Evolutionary conservation across 805 yeast genomes (phyloP).

Genomic region (Citeromyces matritensis): DNA sequence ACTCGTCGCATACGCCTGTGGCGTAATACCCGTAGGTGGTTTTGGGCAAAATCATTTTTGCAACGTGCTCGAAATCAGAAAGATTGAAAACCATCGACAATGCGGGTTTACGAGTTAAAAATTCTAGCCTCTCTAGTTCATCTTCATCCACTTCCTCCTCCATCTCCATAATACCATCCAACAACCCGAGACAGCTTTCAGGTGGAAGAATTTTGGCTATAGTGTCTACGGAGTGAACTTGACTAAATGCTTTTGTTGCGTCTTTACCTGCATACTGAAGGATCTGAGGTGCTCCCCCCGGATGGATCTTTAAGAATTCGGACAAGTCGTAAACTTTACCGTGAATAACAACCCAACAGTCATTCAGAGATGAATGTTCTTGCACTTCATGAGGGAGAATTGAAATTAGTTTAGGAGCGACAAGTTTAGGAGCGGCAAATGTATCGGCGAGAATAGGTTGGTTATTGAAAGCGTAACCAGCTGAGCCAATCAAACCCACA

Average conservation of each 20-base stretch:
- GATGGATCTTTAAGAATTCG: conserved; percentile 16
- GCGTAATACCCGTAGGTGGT: conserved; percentile 29
- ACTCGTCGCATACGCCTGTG: conserved; percentile 29
- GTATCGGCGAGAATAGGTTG: too few relatives aligned
- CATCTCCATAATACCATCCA: conserved; percentile 4
- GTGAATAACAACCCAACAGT: conserved; percentile 17
- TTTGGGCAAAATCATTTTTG: conserved; percentile 24
- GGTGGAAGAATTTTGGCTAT: conserved; percentile 3
- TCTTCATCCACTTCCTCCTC: conserved; percentile 3
- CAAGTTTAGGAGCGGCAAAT: too few relatives aligned
- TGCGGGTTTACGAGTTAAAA: conserved; percentile 20
- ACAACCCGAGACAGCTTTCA: conserved; percentile 18
- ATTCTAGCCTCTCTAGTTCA: conserved; percentile 9
- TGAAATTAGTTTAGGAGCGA: too few relatives aligned
- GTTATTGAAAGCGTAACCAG: too few relatives aligned
- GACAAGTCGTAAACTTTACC: conserved; percentile 20
- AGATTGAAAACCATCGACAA: conserved; percentile 23
- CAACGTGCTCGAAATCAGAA: conserved; percentile 29
- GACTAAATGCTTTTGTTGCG: conserved; percentile 14
- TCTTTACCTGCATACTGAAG: conserved; percentile 24
- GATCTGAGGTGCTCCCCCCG: conserved; percentile 24
- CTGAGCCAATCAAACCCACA: too few relatives aligned
- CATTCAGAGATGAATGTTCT: conserved; percentile 1
- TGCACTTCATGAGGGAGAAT: too few relatives aligned
- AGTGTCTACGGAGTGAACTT: conserved; percentile 4